Conservation (phyloP, 768 basidiomycete genomes). For the Austroboletus eburneus region DNA sequence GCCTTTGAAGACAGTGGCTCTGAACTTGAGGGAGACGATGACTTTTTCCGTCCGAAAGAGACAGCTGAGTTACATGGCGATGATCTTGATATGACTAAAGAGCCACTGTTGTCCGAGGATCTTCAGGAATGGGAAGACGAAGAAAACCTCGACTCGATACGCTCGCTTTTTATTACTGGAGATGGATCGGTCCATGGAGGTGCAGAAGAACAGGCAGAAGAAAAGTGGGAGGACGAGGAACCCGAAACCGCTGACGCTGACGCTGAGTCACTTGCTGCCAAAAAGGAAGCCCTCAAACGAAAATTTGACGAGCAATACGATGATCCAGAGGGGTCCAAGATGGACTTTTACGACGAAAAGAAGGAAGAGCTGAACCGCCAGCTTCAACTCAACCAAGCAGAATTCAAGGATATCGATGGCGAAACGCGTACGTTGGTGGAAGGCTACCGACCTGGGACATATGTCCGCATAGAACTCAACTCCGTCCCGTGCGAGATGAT, state of each 20-base stretch:
- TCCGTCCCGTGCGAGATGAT: conserved; percentile 89
- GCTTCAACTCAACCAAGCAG: conserved; percentile 74
- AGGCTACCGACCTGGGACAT: conserved; percentile 85
- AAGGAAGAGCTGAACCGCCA: conserved; percentile 91
- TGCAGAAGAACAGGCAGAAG: conserved; percentile 40
- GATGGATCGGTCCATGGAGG: conserved; percentile 32
- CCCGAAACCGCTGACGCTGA: conserved; percentile 29
- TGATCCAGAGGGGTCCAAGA: conserved; percentile 71
- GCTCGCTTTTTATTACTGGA: conserved; percentile 88
- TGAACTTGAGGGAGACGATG: conserved; percentile 56
- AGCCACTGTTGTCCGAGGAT: conserved; percentile 42
- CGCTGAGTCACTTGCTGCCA: conserved; percentile 62
- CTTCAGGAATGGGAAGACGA: conserved; percentile 82
- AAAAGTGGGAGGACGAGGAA: conserved; percentile 35
- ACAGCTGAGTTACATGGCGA: conserved; percentile 39
- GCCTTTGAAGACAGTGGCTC: conserved; percentile 81
- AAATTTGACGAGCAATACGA: conserved; percentile 98
- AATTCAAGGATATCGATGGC: conserved; percentile 76
- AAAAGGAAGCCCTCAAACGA: conserved; percentile 88
- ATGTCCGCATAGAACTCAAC: conserved; percentile 86
- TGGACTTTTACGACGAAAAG: conserved; percentile 87
- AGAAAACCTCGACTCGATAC: conserved; percentile 79
- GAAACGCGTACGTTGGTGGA: conserved; percentile 82
- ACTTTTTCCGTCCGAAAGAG: conserved; percentile 66
- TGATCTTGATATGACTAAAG: conserved; percentile 68